Evolutionary conservation across 2,329 filamentous ascomycete species (phyloP), one percentile per base, ranked within the genome.

Genomic region (Nothophaeocryptopus gaeumannii): DNA sequence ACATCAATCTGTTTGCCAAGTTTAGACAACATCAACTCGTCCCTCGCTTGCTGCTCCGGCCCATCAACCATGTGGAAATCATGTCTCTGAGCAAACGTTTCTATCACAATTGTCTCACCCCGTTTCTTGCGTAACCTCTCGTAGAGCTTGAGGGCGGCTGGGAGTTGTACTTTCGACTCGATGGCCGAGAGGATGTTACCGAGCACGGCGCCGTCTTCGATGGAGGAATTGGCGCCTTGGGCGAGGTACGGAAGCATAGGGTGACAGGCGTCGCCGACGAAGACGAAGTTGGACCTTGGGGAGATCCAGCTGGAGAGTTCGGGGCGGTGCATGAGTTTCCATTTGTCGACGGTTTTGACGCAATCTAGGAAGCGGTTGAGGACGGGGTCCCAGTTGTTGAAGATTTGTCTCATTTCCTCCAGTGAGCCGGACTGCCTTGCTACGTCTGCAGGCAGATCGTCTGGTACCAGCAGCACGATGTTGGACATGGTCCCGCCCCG

Each of bases 201-300:
- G 0, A 88, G 67, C 0, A 85, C 82, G 0, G 83, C 82, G 0
- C 83, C 84, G 45, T 88, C 85, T 61, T 88, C 84, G 1, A 88
- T 72, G 0, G 80, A 79, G 0, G 78, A 83, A 61, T 86, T 86
- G 11, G 84, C 84, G 0, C 85, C 84, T 65, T 83, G 85, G 0
- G 80, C 84, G 26, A 82, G 72, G 35, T 59, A 59, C 7, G 55
- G 55, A 4, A 60, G 47, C 58, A 58, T 55, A 11, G 51, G 41
- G 33, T 85, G 83, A 52, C 81, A 85, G 1, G 79, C 73, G 56
- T 85, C 83, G 5, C 83, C 83, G 1, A 69, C 72, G 64, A 72
- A 69, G 45, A 72, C 66, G 34, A 83, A 72, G 29, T 78, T 82
- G 0, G 71, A 74, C 47, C 70, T 64, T 0, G 75, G 67, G 50